Evolutionary conservation across 2,329 filamentous ascomycete species (phyloP).

Genomic region (Pseudopithomyces maydicus): DNA sequence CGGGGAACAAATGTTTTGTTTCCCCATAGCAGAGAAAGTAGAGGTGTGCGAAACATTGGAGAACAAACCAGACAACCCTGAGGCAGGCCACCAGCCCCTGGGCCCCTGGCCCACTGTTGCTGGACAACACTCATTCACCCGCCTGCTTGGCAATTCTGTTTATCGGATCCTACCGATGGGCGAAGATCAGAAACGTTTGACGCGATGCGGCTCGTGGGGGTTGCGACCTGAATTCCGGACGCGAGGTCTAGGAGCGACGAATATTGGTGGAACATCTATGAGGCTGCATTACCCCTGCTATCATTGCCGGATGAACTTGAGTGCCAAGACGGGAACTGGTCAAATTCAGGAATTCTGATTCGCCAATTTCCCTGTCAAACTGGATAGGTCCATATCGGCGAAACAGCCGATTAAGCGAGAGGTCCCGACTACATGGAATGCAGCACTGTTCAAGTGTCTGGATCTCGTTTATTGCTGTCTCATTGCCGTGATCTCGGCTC

Average conservation of each 20-base stretch:
- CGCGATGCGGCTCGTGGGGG: slow-evolving; percentile 7
- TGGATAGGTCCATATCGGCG: slow-evolving; percentile 9
- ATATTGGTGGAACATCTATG: slow-evolving; percentile 16
- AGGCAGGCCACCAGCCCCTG: not conserved
- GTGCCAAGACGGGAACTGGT: slow-evolving; percentile 1
- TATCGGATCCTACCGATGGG: not conserved
- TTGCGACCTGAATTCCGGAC: slow-evolving; percentile 3
- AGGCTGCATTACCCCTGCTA: slow-evolving; percentile 12
- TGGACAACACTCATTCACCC: slow-evolving; percentile 3
- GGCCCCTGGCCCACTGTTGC: not conserved
- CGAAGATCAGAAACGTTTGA: slow-evolving; percentile 7
- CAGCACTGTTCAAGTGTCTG: not conserved
- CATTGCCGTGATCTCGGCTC: not conserved
- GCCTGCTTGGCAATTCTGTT: slow-evolving; percentile 4
- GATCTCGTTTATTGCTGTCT: not conserved
- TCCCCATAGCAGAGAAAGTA: not conserved
- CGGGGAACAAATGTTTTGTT: too few relatives aligned
- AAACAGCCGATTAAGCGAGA: slow-evolving; percentile 8
- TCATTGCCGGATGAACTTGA: slow-evolving; percentile 13
- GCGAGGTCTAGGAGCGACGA: not conserved
- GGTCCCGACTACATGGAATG: not conserved
- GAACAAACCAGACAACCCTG: not conserved
- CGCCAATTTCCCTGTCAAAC: not conserved
- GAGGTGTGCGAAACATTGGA: not conserved
- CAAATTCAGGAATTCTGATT: slow-evolving; percentile 10